Conservation (phyloP, 768 basidiomycete genomes). For the Cystofilobasidium macerans region DNA sequence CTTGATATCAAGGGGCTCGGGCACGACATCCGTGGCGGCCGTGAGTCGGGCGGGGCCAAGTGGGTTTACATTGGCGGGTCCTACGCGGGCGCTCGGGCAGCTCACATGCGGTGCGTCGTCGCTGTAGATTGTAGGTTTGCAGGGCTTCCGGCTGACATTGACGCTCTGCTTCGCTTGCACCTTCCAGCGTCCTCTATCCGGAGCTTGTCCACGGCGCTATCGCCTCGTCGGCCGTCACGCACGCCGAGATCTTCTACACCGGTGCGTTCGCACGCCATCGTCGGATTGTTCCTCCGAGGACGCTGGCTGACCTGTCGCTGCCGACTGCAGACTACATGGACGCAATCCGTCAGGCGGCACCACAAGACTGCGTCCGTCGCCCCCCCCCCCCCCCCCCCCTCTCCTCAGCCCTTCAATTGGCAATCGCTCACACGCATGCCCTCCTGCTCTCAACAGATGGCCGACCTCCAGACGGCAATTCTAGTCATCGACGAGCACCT, state of each 20-base stretch:
- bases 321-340: slow-evolving; percentile 67
- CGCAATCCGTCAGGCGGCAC: slow-evolving; percentile 51
- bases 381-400: not conserved
- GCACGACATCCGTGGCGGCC: slow-evolving; percentile 7
- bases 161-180: not conserved
- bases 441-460: slow-evolving; percentile 31
- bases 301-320: not conserved
- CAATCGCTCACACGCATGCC: not conserved
- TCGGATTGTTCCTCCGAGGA: too few species aligned
- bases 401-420: not conserved
- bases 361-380: slow-evolving; percentile 41
- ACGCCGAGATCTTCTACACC: slow-evolving; percentile 62
- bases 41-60: slow-evolving; percentile 24
- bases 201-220: slow-evolving; percentile 24
- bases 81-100: slow-evolving; percentile 85
- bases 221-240: slow-evolving; percentile 56
- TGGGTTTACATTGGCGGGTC: slow-evolving; percentile 64
- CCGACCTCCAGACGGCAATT: slow-evolving; percentile 30
- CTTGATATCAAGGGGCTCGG: slow-evolving; percentile 22
- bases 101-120: slow-evolving; percentile 56
- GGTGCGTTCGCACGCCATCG: not conserved
- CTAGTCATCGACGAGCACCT: slow-evolving; percentile 31
- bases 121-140: too few species aligned
- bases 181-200: slow-evolving; percentile 7
- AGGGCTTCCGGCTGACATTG: not conserved